These are phyloP conservation scores for Mycosphaerella arachidis DNA, from an alignment of 2,329 filamentous ascomycete genomes.

Conservation along the genomic window DNA sequence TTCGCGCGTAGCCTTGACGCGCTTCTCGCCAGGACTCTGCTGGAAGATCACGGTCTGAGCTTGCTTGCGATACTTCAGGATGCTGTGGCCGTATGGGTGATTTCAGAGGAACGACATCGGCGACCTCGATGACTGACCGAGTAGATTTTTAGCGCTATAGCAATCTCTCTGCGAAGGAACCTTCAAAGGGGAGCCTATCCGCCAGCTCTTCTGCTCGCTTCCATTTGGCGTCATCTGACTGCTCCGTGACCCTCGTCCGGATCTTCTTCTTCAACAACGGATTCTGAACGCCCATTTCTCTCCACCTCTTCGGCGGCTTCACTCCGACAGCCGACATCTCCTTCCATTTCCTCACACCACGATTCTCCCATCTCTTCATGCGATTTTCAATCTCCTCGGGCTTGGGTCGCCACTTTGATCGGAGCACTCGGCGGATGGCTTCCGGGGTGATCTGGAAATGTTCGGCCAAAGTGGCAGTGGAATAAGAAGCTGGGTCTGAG, in stretches of 20 bases:
- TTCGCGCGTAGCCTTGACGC: no score
- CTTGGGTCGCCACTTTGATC: conserved; percentile 66
- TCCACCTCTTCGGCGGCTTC: conserved; percentile 53
- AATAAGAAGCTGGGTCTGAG: conserved; percentile 72
- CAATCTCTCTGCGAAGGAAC: conserved; percentile 6
- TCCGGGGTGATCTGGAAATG: conserved; percentile 86
- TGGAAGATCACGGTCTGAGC: no score
- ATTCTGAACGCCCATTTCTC: conserved; percentile 40
- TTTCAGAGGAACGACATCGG: no score
- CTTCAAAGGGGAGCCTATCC: conserved; percentile 1
- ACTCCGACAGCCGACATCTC: conserved; percentile 49
- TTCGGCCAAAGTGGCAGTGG: conserved; percentile 65
- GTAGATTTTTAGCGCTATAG: not conserved
- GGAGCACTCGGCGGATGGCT: conserved; percentile 80
- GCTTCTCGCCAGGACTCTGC: no score
- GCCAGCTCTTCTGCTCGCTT: not conserved
- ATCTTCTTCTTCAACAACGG: conserved; percentile 9
- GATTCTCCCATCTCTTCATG: conserved; percentile 43
- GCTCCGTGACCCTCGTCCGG: not conserved
- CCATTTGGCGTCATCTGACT: not conserved
- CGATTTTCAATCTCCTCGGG: conserved; percentile 43
- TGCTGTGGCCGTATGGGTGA: no score
- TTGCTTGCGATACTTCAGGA: no score
- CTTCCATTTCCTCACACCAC: conserved; percentile 47
- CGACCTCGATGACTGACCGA: no score